Percentiles rank a stretch among this genome's conserved stretches.
Evolutionary conservation across 495 filamentous ascomycete species (phyloP).

Genomic region (Aspergillus bridgeri): DNA sequence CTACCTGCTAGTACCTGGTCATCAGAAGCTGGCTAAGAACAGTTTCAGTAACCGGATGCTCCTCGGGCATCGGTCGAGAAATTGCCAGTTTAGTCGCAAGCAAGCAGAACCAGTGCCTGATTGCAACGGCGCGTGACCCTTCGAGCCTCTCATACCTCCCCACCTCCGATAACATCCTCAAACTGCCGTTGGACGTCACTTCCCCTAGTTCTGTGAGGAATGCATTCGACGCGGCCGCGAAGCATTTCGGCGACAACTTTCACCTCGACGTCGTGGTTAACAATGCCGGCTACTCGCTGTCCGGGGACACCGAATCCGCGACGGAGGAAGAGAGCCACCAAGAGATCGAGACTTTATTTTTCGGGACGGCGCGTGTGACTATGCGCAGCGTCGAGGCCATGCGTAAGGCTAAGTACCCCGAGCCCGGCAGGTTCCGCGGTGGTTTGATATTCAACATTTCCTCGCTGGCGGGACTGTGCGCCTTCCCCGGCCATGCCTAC

Average conservation of each 20-base stretch:
- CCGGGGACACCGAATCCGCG: conserved; percentile 43
- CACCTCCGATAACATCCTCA: conserved; percentile 26
- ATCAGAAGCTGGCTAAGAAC: neutral
- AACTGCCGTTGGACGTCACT: conserved; percentile 42
- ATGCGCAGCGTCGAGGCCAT: conserved; percentile 41
- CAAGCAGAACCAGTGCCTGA: conserved; percentile 35
- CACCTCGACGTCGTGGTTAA: conserved; percentile 54
- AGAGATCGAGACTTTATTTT: conserved; percentile 51
- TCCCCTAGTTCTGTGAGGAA: conserved; percentile 36
- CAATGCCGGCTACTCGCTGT: conserved; percentile 50
- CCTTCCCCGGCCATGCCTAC: conserved; percentile 37
- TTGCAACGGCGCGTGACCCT: conserved; percentile 40
- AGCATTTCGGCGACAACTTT: conserved; percentile 26
- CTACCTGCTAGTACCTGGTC: neutral
- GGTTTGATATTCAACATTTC: conserved; percentile 49
- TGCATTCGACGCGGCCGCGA: conserved; percentile 29
- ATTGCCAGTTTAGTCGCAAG: conserved; percentile 33
- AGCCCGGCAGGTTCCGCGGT: conserved; percentile 24
- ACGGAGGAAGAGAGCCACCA: conserved; percentile 29
- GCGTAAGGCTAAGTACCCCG: conserved; percentile 26
- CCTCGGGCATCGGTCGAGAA: conserved; percentile 32
- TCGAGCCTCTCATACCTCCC: conserved; percentile 30
- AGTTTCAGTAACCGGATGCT: conserved; percentile 10
- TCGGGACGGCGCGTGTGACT: conserved; percentile 44
- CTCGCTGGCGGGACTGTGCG: conserved; percentile 43